Percentiles rank a stretch among this genome's conserved stretches.
Conservation (phyloP, 2,329 filamentous ascomycete genomes). For the Microcera coccophila region DNA sequence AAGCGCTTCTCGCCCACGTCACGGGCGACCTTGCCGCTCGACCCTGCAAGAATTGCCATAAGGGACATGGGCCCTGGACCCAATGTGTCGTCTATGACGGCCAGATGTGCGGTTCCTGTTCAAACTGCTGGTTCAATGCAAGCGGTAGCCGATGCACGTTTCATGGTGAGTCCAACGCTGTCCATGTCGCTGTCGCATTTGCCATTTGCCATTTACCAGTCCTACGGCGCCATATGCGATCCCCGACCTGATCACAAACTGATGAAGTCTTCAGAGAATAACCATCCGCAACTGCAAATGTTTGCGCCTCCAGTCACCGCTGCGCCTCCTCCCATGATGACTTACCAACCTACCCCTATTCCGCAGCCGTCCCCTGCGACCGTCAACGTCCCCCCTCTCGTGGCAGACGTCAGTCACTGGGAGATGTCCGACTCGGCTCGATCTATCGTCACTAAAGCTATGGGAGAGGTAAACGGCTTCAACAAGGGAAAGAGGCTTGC, state of each 20-base stretch:
- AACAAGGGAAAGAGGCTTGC: slow-evolving; percentile 45
- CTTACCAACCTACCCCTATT: background rate
- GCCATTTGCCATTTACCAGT: background rate
- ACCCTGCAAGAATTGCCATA: slow-evolving; percentile 59
- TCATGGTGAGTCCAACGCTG: slow-evolving; percentile 46
- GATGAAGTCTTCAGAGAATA: slow-evolving; percentile 16
- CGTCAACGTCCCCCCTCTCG: slow-evolving; percentile 5
- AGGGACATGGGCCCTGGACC: slow-evolving; percentile 57
- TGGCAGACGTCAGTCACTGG: slow-evolving; percentile 38
- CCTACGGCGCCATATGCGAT: no score
- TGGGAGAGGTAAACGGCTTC: slow-evolving; percentile 43
- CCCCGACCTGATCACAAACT: slow-evolving; percentile 3
- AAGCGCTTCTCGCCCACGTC: slow-evolving; percentile 56
- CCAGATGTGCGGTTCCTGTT: slow-evolving; percentile 59
- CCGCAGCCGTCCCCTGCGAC: slow-evolving; percentile 23
- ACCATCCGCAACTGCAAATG: slow-evolving; percentile 15
- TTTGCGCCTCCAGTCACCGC: slow-evolving; percentile 1
- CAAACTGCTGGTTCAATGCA: slow-evolving; percentile 63
- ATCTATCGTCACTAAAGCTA: slow-evolving; percentile 34
- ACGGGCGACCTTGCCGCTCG: slow-evolving; percentile 46
- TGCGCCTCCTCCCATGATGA: background rate
- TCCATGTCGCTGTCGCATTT: background rate
- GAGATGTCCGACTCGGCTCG: slow-evolving; percentile 18
- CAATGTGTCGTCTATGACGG: slow-evolving; percentile 57
- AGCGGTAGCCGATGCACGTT: slow-evolving; percentile 58